Conservation (phyloP, 2,329 filamentous ascomycete species). For the Endocalyx cinctus region DNA sequence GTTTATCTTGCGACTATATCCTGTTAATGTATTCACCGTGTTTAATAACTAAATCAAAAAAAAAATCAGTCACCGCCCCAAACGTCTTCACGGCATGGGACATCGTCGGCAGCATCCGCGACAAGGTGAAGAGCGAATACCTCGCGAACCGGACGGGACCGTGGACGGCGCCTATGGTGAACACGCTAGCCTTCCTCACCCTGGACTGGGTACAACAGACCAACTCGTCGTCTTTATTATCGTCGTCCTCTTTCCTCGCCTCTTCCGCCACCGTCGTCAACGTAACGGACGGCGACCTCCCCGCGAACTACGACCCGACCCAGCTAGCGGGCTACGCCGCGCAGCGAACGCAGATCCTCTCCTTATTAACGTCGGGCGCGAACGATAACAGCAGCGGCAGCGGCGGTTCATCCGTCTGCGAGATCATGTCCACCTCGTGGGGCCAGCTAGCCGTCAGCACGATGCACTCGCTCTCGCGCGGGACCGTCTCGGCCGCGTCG, state of each 20-base stretch:
- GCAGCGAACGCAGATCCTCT: constrained; percentile 14
- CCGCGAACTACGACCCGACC: constrained; percentile 17
- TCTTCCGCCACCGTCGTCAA: not conserved
- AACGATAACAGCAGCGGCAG: no score
- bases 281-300: constrained; percentile 11
- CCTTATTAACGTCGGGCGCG: constrained; percentile 19
- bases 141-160: constrained; percentile 20
- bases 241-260: no score
- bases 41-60: no score
- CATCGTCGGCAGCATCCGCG: constrained; percentile 17
- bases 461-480: constrained; percentile 40
- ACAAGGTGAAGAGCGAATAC: constrained; percentile 18
- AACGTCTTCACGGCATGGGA: constrained; percentile 20
- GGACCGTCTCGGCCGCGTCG: constrained; percentile 34
- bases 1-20: no score
- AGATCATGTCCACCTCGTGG: constrained; percentile 28
- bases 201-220: constrained; percentile 15
- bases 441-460: constrained; percentile 25
- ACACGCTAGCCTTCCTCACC: constrained; percentile 22
- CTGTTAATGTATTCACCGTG: no score
- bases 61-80: constrained; percentile 20
- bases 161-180: constrained; percentile 25
- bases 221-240: constrained; percentile 5
- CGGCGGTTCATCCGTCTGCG: constrained; percentile 18
- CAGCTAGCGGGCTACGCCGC: constrained; percentile 20